phyloP scores from a whole-genome alignment of 306 rosid genomes.

The Vigna nakashimae region DNA sequence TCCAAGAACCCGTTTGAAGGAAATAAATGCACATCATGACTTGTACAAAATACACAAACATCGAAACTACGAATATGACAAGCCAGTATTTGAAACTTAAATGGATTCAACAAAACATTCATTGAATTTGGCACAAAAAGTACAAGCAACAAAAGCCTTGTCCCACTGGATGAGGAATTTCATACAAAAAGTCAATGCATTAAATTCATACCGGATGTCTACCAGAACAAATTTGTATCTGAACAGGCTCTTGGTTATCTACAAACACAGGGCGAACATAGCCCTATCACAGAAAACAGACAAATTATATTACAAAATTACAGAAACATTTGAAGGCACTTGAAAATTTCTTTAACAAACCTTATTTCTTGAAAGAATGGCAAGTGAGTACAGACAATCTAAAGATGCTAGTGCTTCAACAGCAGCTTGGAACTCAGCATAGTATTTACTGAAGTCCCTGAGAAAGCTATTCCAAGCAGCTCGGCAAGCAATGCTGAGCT shows the following conservation, averaged over 20 bases:
- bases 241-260: slow-evolving; percentile 74
- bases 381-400: slow-evolving; percentile 90
- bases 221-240: slow-evolving; percentile 76
- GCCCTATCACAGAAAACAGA: slow-evolving; percentile 61
- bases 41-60: slow-evolving; percentile 20
- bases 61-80: slow-evolving; percentile 1
- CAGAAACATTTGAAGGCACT: slow-evolving; percentile 35
- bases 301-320: slow-evolving; percentile 23
- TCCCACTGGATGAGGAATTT: not conserved
- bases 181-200: slow-evolving; percentile 2
- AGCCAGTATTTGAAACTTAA: slow-evolving; percentile 29
- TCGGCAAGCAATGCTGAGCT: slow-evolving; percentile 71
- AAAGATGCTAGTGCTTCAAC: slow-evolving; percentile 91
- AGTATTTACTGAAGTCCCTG: slow-evolving; percentile 66
- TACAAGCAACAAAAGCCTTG: not conserved
- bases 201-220: slow-evolving; percentile 83
- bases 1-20: slow-evolving; percentile 22
- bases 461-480: slow-evolving; percentile 92
- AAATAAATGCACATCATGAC: not conserved
- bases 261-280: slow-evolving; percentile 77
- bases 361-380: slow-evolving; percentile 91
- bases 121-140: slow-evolving; percentile 17
- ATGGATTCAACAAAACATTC: slow-evolving; percentile 27
- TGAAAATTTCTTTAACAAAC: slow-evolving; percentile 49
- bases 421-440: slow-evolving; percentile 81